Conservation (phyloP, 78 protist genomes). For the Dictyostelium purpureum region DNA sequence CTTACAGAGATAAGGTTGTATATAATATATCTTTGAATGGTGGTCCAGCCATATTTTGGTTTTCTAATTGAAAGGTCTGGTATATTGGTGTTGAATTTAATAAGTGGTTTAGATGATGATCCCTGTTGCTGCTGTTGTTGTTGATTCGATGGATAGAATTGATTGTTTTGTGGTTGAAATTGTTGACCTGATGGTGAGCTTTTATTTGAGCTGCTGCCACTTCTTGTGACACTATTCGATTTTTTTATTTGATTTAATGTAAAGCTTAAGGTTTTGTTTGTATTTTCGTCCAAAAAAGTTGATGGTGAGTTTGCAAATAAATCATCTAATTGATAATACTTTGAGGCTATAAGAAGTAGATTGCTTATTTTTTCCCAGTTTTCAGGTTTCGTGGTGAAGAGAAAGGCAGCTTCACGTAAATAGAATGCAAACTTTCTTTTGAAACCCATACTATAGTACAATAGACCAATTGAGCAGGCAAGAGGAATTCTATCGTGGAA, state of each 20-base stretch:
- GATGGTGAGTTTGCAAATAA: constrained; percentile 7
- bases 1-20: constrained; percentile 39
- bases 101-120: not conserved
- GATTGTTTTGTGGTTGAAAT: constrained; percentile 4
- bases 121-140: not conserved
- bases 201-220: not conserved
- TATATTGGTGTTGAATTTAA: not conserved
- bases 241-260: constrained; percentile 27
- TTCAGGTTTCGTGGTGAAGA: constrained; percentile 24
- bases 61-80: constrained; percentile 24
- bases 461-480: constrained; percentile 57
- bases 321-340: constrained; percentile 65
- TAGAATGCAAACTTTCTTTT: constrained; percentile 80
- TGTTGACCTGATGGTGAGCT: not conserved
- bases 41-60: constrained; percentile 52
- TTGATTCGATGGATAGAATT: not conserved
- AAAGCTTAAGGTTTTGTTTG: not conserved
- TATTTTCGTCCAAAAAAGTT: constrained; percentile 35
- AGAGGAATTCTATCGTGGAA: constrained; percentile 8
- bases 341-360: constrained; percentile 30
- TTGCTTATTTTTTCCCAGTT: constrained; percentile 53
- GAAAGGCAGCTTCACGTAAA: constrained; percentile 71
- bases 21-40: constrained; percentile 39
- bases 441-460: constrained; percentile 61
- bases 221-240: not conserved